phyloP scores from a whole-genome alignment of 2,329 filamentous ascomycete species.

The Pseudocercospora cruenta region DNA sequence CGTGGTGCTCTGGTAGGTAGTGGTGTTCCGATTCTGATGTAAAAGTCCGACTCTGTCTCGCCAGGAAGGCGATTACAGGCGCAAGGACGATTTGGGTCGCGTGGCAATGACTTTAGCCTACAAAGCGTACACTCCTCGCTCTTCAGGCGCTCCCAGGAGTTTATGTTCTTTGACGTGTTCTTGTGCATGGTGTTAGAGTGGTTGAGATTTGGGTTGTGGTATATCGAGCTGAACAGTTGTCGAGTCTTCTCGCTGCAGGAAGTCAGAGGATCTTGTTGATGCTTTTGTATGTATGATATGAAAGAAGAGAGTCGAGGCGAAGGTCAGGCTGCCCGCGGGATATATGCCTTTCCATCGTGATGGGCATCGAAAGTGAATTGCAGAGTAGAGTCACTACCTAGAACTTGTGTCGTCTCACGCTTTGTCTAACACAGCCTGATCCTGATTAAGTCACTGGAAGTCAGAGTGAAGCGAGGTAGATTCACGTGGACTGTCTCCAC shows the following conservation, averaged over 20 bases:
- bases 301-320: not conserved
- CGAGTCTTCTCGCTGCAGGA: not conserved
- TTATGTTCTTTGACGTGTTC: too few relatives aligned
- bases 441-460: slow-evolving; percentile 12
- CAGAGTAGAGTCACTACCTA: slow-evolving; percentile 4
- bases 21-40: not conserved
- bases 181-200: not conserved
- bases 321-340: not conserved
- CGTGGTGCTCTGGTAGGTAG: not conserved
- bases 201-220: not conserved
- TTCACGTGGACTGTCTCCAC: slow-evolving; percentile 9
- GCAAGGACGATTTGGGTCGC: not conserved
- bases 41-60: not conserved
- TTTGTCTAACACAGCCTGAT: slow-evolving; percentile 7
- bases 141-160: not conserved
- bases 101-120: not conserved
- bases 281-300: not conserved
- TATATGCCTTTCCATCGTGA: not conserved
- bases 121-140: not conserved
- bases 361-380: not conserved
- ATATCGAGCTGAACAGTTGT: not conserved
- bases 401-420: slow-evolving; percentile 8
- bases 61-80: not conserved
- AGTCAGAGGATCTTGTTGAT: not conserved
- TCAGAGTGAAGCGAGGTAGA: slow-evolving; percentile 2